Percentiles rank a stretch among this genome's conserved stretches.
phyloP scores from a whole-genome alignment of 2,329 filamentous ascomycete species.

The Clathrospora elynae region DNA sequence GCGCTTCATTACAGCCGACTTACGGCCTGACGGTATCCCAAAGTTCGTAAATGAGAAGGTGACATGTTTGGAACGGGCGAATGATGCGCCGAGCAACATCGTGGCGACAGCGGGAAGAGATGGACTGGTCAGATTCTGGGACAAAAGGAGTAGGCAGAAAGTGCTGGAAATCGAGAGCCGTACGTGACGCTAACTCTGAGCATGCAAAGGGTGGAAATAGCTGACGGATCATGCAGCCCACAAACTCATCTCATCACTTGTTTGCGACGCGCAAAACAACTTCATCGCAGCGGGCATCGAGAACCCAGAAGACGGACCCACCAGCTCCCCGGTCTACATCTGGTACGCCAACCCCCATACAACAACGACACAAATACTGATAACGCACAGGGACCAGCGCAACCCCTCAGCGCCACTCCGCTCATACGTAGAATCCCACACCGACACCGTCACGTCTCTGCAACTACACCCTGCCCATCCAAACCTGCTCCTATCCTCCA shows the following conservation, averaged over 20 bases:
- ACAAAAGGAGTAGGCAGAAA: slow-evolving; percentile 62
- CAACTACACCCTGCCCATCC: slow-evolving; percentile 66
- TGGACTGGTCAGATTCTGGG: slow-evolving; percentile 69
- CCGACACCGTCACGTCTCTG: slow-evolving; percentile 65
- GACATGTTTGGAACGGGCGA: slow-evolving; percentile 64
- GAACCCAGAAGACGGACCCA: slow-evolving; percentile 59
- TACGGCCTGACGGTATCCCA: slow-evolving; percentile 56
- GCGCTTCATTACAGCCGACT: slow-evolving; percentile 64
- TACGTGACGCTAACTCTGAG: slow-evolving; percentile 16
- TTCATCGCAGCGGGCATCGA: slow-evolving; percentile 76
- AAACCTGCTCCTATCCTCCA: slow-evolving; percentile 72
- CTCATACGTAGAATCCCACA: slow-evolving; percentile 54
- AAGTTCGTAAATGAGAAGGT: slow-evolving; percentile 67
- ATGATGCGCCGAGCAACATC: slow-evolving; percentile 56
- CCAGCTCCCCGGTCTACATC: slow-evolving; percentile 46
- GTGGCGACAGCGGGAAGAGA: slow-evolving; percentile 75
- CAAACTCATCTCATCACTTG: slow-evolving; percentile 66
- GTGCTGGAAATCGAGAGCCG: slow-evolving; percentile 46
- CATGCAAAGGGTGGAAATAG: neutral
- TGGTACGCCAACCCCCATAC: slow-evolving; percentile 32
- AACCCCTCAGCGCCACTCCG: slow-evolving; percentile 46
- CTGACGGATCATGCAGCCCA: slow-evolving; percentile 50
- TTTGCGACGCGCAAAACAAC: slow-evolving; percentile 61
- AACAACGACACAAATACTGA: slow-evolving; percentile 10
- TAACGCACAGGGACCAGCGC: slow-evolving; percentile 47